Base-by-base conservation (phyloP, 352 stramenopile genomes). In the Pythium pyrilobum region DNA sequence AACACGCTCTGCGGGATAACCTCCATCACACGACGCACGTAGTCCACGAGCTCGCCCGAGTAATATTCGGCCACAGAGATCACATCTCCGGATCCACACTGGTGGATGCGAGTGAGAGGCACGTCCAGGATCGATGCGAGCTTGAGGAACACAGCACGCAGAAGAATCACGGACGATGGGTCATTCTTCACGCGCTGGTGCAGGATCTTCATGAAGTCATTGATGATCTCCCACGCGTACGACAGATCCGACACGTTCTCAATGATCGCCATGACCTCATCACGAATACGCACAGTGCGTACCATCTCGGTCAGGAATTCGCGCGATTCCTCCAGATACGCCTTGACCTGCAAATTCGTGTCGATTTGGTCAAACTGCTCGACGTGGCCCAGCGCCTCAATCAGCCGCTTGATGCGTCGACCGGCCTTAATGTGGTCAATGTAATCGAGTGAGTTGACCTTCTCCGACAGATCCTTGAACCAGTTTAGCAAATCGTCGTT, bases 331-430 rank as follows among this genome's bases (percentile, higher is more conserved):
- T 87, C 73, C 15, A 98, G 62, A 47, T 97, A 98, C 16, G 90
- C 83, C 64, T 98, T 98, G n/a, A 98, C 88, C 39, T 97, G 91
- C 27, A 98, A 58, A 52, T 96, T 96, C 21, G 89, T 96, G 44
- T 98, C 95, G 43, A 98, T 95, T 56, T 97, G 84, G 58, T 98
- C 94, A 71, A 98, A 98, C 59, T 96, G 85, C 63, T 98, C 92
- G n/a, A 98, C 89, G 48, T 98, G 91, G 20, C 89, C 83, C 46
- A 98, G 69, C 0, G 91, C 94, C 63, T 95, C 76, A 43, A 98
- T 96, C 10, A 97, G 70, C 5, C 92, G 85, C 66, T 98, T 97
- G 66, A 98, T 98, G 46, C 90, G 92, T 9, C 94, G 81, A 7
- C 94, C 94, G 37, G 89, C 91, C 41, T 98, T 92, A n/a, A 97